A percentile compares a stretch with the other conserved stretches of the same genome.
Evolutionary conservation across 768 basidiomycete genomes (phyloP).

Genomic region (Candolleomyces eurysporus): DNA sequence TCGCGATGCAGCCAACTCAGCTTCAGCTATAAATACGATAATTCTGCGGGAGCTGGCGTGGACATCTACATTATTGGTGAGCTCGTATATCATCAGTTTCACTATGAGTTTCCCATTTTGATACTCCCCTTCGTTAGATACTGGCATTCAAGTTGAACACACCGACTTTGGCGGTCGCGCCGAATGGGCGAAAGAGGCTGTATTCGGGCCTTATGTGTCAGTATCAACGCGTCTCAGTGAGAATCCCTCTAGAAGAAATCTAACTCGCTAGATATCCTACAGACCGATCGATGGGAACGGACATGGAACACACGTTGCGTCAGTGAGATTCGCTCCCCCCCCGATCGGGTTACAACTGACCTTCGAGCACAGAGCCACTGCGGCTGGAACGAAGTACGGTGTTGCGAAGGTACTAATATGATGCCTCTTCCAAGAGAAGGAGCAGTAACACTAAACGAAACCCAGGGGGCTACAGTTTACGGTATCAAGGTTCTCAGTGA

Average conservation of each 20-base stretch:
- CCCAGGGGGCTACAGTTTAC: constrained; percentile 25
- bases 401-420: constrained; percentile 12
- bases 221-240: no score
- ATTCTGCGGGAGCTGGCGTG: constrained; percentile 26
- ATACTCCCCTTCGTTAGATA: constrained; percentile 16
- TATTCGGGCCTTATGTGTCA: no score
- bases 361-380: constrained; percentile 10
- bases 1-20: neutral
- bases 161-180: constrained; percentile 39
- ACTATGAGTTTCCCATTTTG: neutral
- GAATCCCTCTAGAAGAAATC: no score
- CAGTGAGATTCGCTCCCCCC: neutral
- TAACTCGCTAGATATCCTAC: constrained; percentile 22
- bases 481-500: constrained; percentile 43
- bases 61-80: constrained; percentile 40
- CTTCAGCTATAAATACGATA: constrained; percentile 23
- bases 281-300: constrained; percentile 12
- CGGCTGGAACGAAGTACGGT: constrained; percentile 13
- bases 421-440: no score
- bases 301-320: constrained; percentile 18
- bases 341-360: neutral
- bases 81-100: neutral
- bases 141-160: constrained; percentile 22
- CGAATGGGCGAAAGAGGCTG: constrained; percentile 27
- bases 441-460: no score